phyloP scores from a whole-genome alignment of 805 yeast species.

The Candida berthetii region DNA sequence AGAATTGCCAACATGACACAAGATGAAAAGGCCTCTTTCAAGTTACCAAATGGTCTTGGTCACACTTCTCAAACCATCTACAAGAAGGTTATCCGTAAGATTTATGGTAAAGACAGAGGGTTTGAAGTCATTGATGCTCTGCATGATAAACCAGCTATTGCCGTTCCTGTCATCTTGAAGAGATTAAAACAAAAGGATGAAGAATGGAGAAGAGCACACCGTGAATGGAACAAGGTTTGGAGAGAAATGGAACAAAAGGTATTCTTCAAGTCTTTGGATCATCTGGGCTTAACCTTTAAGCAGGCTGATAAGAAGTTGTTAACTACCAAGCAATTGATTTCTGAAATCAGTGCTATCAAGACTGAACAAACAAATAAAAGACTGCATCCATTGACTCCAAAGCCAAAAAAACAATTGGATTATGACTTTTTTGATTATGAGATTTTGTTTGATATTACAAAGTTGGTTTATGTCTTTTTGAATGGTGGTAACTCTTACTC shows the following conservation, averaged over 20 bases:
- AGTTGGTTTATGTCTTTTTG: slow-evolving; percentile 61
- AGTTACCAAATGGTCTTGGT: slow-evolving; percentile 89
- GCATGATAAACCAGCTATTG: slow-evolving; percentile 91
- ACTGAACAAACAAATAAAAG: slow-evolving; percentile 87
- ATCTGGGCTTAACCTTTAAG: slow-evolving; percentile 91
- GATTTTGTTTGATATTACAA: slow-evolving; percentile 67
- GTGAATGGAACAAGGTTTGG: slow-evolving; percentile 99
- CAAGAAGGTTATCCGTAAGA: slow-evolving; percentile 86
- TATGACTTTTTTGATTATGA: slow-evolving; percentile 60
- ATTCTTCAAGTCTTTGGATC: slow-evolving; percentile 89
- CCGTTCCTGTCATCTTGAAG: slow-evolving; percentile 88
- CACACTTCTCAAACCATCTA: slow-evolving; percentile 88
- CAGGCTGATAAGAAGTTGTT: slow-evolving; percentile 92
- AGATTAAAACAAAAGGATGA: slow-evolving; percentile 96
- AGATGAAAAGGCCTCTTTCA: slow-evolving; percentile 82
- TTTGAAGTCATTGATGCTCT: slow-evolving; percentile 94
- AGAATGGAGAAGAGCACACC: slow-evolving; percentile 96
- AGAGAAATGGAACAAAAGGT: slow-evolving; percentile 96
- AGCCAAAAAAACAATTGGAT: slow-evolving; percentile 69
- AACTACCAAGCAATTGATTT: slow-evolving; percentile 83
- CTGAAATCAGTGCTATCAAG: slow-evolving; percentile 88
- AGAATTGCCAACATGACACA: slow-evolving; percentile 89
- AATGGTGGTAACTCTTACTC: slow-evolving; percentile 71
- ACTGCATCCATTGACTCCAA: slow-evolving; percentile 79
- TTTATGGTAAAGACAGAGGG: slow-evolving; percentile 92